Evolutionary conservation across 495 filamentous ascomycete species (phyloP).

Genomic region (Aspergillus avenaceus): DNA sequence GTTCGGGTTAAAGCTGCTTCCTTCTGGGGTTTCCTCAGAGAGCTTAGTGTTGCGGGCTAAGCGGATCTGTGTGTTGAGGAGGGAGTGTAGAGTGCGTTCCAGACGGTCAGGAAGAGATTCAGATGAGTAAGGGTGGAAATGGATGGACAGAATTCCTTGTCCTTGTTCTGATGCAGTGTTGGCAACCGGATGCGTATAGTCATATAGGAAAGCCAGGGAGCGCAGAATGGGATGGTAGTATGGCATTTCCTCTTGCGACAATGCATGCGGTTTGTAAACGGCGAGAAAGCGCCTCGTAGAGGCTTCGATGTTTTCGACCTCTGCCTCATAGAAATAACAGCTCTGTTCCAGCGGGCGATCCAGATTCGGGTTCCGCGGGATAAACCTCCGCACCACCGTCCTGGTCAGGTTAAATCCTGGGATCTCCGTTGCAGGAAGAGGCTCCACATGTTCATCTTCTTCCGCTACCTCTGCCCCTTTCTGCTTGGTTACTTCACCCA

Average conservation of each 20-base stretch:
- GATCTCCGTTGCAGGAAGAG: slow-evolving; percentile 33
- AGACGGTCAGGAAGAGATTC: slow-evolving; percentile 47
- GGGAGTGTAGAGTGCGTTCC: slow-evolving; percentile 62
- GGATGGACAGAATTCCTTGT: slow-evolving; percentile 24
- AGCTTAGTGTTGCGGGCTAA: slow-evolving; percentile 60
- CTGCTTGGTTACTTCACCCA: too few species aligned
- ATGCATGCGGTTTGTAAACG: slow-evolving; percentile 74
- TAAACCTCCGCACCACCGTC: slow-evolving; percentile 65
- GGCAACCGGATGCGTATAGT: slow-evolving; percentile 44
- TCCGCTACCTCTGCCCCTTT: too few species aligned
- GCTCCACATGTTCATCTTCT: slow-evolving; percentile 4
- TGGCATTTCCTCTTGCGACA: slow-evolving; percentile 58
- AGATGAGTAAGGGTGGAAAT: slow-evolving; percentile 24
- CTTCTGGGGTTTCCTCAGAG: slow-evolving; percentile 43
- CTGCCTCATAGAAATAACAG: slow-evolving; percentile 59
- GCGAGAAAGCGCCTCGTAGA: slow-evolving; percentile 49
- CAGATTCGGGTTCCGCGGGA: slow-evolving; percentile 74
- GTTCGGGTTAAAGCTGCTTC: slow-evolving; percentile 32
- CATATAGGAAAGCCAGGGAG: slow-evolving; percentile 70
- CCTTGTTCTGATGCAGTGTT: slow-evolving; percentile 7
- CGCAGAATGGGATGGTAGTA: slow-evolving; percentile 81
- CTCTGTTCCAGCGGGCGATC: slow-evolving; percentile 76
- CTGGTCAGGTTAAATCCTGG: slow-evolving; percentile 52
- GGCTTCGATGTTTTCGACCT: slow-evolving; percentile 14
- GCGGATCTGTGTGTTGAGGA: slow-evolving; percentile 70